Conservation (phyloP, 257 asterid genomes). For the Solanum pimpinellifolium region DNA sequence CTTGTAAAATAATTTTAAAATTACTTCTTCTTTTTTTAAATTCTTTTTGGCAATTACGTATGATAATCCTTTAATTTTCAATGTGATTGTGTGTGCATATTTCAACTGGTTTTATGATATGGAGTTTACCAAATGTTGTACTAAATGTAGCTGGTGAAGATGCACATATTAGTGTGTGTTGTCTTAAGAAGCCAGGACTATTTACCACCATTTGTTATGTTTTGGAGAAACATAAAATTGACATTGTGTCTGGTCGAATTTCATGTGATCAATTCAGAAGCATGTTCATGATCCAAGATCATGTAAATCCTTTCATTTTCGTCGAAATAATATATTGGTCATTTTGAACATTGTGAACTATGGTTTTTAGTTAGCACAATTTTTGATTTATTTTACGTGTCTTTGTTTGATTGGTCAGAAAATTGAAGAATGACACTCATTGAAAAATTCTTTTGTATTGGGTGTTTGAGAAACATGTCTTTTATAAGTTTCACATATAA, state of each 20-base stretch:
- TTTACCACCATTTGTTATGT: slow-evolving; percentile 9
- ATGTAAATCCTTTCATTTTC: background rate
- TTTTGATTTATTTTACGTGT: no score
- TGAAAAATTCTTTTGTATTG: no score
- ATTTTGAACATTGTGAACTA: background rate
- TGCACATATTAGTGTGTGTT: slow-evolving; percentile 22
- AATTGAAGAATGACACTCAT: no score
- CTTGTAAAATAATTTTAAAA: no score
- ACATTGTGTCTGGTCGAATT: slow-evolving; percentile 20
- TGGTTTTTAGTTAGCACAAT: background rate
- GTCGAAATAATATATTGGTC: background rate
- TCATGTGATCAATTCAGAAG: slow-evolving; percentile 12
- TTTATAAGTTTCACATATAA: no score
- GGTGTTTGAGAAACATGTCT: no score
- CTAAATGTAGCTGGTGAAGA: slow-evolving; percentile 10
- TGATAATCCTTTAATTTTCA: no score
- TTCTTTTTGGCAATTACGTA: no score
- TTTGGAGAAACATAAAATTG: slow-evolving; percentile 28
- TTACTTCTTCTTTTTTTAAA: no score
- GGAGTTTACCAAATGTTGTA: slow-evolving; percentile 22
- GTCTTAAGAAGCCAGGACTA: slow-evolving; percentile 13
- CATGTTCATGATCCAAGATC: slow-evolving; percentile 22
- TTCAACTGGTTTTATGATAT: background rate
- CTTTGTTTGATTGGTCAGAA: no score
- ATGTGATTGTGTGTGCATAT: no score